These are phyloP conservation scores for Labyrinthula sp. DNA, from an alignment of 352 stramenopile species.

Conservation along the genomic window DNA sequence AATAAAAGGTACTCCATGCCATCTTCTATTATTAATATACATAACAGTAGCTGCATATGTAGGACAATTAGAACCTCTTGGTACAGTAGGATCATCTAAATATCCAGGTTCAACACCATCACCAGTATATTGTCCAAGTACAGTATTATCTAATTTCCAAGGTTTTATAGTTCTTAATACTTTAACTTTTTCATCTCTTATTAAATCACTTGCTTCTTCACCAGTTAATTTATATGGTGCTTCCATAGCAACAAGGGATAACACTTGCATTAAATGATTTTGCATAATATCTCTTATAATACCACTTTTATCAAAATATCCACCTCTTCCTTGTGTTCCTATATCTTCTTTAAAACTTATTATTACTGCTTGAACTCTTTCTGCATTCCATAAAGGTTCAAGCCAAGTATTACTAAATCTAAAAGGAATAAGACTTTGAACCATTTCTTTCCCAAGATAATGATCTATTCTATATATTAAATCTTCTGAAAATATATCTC, in stretches of 20 bases:
- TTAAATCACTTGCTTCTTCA: slow-evolving; percentile 39
- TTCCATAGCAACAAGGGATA: slow-evolving; percentile 89
- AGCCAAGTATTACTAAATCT: slow-evolving; percentile 90
- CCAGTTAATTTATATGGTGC: slow-evolving; percentile 50
- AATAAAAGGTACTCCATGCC: slow-evolving; percentile 92
- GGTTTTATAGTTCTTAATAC: slow-evolving; percentile 80
- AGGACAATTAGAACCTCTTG: slow-evolving; percentile 64
- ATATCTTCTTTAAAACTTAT: slow-evolving; percentile 96
- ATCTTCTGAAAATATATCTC: slow-evolving; percentile 53
- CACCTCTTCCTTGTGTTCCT: slow-evolving; percentile 76
- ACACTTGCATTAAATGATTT: slow-evolving; percentile 94
- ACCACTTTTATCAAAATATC: slow-evolving; percentile 92
- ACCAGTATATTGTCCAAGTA: slow-evolving; percentile 79
- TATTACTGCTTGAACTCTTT: slow-evolving; percentile 76
- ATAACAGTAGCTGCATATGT: slow-evolving; percentile 63
- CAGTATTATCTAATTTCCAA: slow-evolving; percentile 69
- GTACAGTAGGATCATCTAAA: slow-evolving; percentile 78
- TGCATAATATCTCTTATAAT: slow-evolving; percentile 98
- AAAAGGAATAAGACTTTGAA: slow-evolving; percentile 86
- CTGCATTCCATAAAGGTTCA: slow-evolving; percentile 83
- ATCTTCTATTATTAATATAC: slow-evolving; percentile 73
- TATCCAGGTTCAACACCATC: slow-evolving; percentile 51
- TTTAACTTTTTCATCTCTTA: slow-evolving; percentile 82
- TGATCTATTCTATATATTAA: slow-evolving; percentile 64
- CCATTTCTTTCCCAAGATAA: slow-evolving; percentile 85